A percentile compares a stretch with the other conserved stretches of the same genome.
Conservation (phyloP, 169 alveolate genomes). For the Plasmodium ovale region DNA sequence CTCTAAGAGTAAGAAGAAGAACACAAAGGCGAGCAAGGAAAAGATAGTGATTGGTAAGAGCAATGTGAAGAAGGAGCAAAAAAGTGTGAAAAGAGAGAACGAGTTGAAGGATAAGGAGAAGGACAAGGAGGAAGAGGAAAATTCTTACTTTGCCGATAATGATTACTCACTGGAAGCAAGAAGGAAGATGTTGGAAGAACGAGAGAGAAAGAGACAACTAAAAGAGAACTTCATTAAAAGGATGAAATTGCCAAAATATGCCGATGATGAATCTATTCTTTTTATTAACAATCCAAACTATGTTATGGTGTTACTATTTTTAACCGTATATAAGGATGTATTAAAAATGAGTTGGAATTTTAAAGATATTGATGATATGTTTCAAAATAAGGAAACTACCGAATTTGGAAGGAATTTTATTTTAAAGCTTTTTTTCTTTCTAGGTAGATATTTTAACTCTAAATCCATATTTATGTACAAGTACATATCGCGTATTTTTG, state of each 20-base stretch:
- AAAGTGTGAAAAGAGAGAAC: background rate
- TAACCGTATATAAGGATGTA: conserved; percentile 60
- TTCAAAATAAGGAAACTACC: conserved; percentile 69
- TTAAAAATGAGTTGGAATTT: conserved; percentile 69
- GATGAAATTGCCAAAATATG: conserved; percentile 67
- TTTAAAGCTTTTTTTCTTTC: conserved; percentile 40
- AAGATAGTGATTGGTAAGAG: background rate
- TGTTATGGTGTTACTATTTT: conserved; percentile 58
- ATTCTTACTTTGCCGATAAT: conserved; percentile 12
- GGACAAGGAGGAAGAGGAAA: conserved; percentile 16
- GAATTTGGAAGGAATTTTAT: conserved; percentile 69
- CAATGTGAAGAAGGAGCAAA: background rate
- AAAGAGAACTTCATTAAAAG: conserved; percentile 53
- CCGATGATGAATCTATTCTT: conserved; percentile 60
- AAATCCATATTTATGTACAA: conserved; percentile 71
- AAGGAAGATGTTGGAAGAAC: conserved; percentile 30
- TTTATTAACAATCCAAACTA: conserved; percentile 69
- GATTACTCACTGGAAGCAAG: conserved; percentile 7
- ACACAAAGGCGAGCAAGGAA: background rate
- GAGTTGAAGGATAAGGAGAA: background rate
- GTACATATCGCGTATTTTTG: conserved; percentile 69
- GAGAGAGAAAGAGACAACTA: conserved; percentile 22
- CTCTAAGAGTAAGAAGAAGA: background rate
- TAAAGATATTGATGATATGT: conserved; percentile 73
- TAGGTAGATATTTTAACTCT: conserved; percentile 69